Base-by-base conservation (phyloP, 1,139 yeast species). In the Yamadazyma atmosphaerica region DNA sequence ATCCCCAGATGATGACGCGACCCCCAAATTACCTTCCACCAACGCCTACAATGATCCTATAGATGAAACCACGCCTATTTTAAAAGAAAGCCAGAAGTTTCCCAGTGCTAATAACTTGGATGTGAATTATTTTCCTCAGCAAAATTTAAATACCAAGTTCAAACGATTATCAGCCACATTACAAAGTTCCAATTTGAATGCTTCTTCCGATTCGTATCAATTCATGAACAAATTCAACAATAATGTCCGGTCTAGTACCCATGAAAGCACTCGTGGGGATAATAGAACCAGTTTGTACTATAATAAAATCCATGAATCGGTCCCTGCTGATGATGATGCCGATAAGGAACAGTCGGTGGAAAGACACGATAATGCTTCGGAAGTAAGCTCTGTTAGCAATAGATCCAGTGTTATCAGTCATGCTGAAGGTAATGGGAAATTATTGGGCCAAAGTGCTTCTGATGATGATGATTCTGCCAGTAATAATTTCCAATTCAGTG, bases 201-300 rank as follows among this genome's bases (percentile, higher is more conserved):
- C 72, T 1, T 65, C 75, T 4, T 65, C 65, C 12, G 74, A 70
- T 40, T 70, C 76, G 2, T 57, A 65, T 41, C 56, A 61, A 33
- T 72, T 72, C 48, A 67, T 70, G 62, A 60, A 52, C 38, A 53
- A 63, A n/a, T 72, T 72, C 49, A 72, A 66, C 44, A 70, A 66
- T 44, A 72, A 71, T 44, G 49, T 55, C 14, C 38, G 52, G 26
- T 47, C 47, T 7, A 46, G 43, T 35, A 16, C 32, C 10, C 23
- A 38, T 19, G 35, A 34, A 4, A 18, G 34, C 2, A 21, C 40
- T 14, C 43, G 46, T 14, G 13, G 36, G 10, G 21, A 40, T 25
- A 44, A 42, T 25, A 37, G 53, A 36, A 61, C 47, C 30, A 67
- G 73, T 47, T 43, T 51, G 3, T 72, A 69, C 52, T 71, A 70